Evolutionary conservation across 1,284 basidiomycete genomes (phyloP), one percentile per base, ranked within the genome.

Genomic region (Papiliotrema fonsecae): DNA sequence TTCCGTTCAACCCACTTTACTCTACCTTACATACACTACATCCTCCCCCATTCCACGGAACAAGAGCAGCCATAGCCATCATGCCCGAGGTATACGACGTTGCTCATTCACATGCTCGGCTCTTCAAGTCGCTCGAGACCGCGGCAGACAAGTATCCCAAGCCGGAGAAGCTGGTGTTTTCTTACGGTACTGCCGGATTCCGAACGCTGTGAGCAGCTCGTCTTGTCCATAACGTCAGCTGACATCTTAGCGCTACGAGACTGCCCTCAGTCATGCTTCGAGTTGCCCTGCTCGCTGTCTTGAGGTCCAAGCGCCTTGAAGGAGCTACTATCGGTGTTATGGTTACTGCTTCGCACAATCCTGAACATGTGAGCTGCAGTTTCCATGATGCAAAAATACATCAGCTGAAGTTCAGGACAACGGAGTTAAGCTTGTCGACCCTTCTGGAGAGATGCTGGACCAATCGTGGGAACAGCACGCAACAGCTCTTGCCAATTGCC

Each of bases 341-440:
- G 96, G 86, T 99, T 64, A 99, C 96, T 32, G 96, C 96, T 4
- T 96, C 91, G 22, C 96, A 99, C 75, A 99, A 99, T 72, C 94
- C 94, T 18, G 94, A 94, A 70, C 80, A 84, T 64, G 92, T 93
- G 63, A 59, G 80, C 34, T 27, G 14, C 35, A 16, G 7, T 16
- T 11, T 19, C 2, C 2, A 30, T 9, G 6, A n/a, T 21, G 19
- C 18, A 22, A 18, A 9, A 3, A 16, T 16, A 11, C 21, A 25
- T 11, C 10, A 9, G 21, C 18, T 11, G 30, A 13, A 10, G 26
- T 21, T 2, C 63, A 97, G 89, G 96, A 99, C 73, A 99, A 99
- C 71, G 96, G 96, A 30, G 90, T 97, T 55, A 99, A 98, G 74
- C 82, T 98, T 44, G 90, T 99, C 38, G 96, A 99, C 75, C 89